Evolutionary conservation across 805 yeast species (phyloP), one percentile per base, ranked within the genome.

Genomic region (Suhomyces emberorum): DNA sequence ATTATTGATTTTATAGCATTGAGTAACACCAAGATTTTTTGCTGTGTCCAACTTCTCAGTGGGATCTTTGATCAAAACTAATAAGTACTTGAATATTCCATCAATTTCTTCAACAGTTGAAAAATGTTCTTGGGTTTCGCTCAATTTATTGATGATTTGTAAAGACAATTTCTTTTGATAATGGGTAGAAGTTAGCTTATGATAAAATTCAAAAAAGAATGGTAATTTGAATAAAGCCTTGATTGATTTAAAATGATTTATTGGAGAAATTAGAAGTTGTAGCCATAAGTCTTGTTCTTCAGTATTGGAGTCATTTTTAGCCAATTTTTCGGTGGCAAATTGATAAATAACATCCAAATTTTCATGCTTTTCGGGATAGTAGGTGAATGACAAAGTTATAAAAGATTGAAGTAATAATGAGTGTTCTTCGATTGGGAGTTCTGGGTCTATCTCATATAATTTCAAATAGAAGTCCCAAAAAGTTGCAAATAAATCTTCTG

Each of bases 381-480:
- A 85, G 4, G 72, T 67, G 27, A 87, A 65, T 0, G 88, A 72
- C 30, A 89, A 58, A 43, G 73, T 74, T 34, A 83, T 69, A 21
- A 86, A 69, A n/a, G 83, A 76, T 40, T 80, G 81, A 30, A 87
- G 63, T 15, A 88, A 66, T 1, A 74, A 68, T 7, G 84, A 72
- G 37, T 77, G 76, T 41, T 85, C 91, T 19, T 74, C 78, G n/a
- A 74, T 52, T 1, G 87, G 65, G n/a, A 88, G 59, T 32, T 79
- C 83, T 0, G 86, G 83, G 41, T 83, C 77, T 7, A 70, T 59
- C 32, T 76, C 68, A 35, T 71, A 69, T 22, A 88, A 55, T 30
- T 71, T 72, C 22, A 69, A 57, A 39, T 85, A 72, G 54, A 84
- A 86, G 9, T 61, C 58, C 79, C 88, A 81, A 54, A 88, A 83